Evolutionary conservation across 78 protist genomes (phyloP).

Genomic region (Speleostelium caveatum): DNA sequence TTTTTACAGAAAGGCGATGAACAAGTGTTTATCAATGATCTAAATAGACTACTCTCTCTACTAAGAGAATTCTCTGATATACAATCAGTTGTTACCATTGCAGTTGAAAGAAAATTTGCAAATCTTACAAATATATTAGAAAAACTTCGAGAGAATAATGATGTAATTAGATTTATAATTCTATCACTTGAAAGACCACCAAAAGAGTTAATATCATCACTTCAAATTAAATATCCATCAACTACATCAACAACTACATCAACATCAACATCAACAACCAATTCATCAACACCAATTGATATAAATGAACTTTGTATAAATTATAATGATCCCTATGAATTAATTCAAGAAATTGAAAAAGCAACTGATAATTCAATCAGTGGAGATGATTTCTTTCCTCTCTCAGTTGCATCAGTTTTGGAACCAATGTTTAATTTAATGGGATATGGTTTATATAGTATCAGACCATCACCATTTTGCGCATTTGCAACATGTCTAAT

Average conservation of each 20-base stretch:
- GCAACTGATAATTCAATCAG: slow-evolving; percentile 21
- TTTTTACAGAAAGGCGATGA: slow-evolving; percentile 67
- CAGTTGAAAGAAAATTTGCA: slow-evolving; percentile 63
- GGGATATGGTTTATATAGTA: slow-evolving; percentile 73
- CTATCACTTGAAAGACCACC: slow-evolving; percentile 78
- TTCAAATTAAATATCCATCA: background rate
- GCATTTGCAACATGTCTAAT: slow-evolving; percentile 62
- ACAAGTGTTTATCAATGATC: slow-evolving; percentile 10
- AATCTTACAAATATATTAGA: background rate
- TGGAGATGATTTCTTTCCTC: slow-evolving; percentile 53
- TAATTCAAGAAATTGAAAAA: slow-evolving; percentile 63
- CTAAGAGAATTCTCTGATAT: slow-evolving; percentile 48
- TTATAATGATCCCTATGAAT: slow-evolving; percentile 54
- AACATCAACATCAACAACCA: background rate
- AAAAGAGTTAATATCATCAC: slow-evolving; percentile 34
- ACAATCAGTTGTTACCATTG: slow-evolving; percentile 66
- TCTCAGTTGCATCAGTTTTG: slow-evolving; percentile 27
- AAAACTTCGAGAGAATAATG: slow-evolving; percentile 33
- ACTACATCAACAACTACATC: background rate
- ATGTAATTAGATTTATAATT: slow-evolving; percentile 50
- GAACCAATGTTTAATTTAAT: slow-evolving; percentile 72
- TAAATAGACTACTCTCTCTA: slow-evolving; percentile 1
- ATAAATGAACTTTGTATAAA: slow-evolving; percentile 22
- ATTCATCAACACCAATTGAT: background rate
- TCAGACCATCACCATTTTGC: slow-evolving; percentile 69